Evolutionary conservation across 257 asterid genomes (phyloP).

Genomic region (Echium plantagineum): DNA sequence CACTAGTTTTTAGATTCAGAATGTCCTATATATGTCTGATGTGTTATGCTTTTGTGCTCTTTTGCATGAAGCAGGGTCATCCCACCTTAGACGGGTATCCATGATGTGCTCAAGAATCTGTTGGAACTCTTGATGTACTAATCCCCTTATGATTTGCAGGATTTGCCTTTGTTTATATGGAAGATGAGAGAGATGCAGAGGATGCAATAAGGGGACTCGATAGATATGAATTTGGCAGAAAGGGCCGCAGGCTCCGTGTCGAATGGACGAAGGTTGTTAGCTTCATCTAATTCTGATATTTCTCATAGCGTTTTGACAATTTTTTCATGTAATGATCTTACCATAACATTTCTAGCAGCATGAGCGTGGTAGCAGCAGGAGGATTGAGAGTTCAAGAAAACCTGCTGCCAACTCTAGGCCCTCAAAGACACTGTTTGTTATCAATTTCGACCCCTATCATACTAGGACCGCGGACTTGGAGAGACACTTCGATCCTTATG

Average conservation of each 20-base stretch:
- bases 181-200: slow-evolving; percentile 79
- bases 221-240: slow-evolving; percentile 65
- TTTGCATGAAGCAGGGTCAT: slow-evolving; percentile 13
- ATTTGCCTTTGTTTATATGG: slow-evolving; percentile 74
- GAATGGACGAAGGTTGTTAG: slow-evolving; percentile 78
- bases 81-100: slow-evolving; percentile 5
- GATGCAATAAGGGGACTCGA: slow-evolving; percentile 79
- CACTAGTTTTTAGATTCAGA: slow-evolving; percentile 30
- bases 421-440: slow-evolving; percentile 69
- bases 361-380: slow-evolving; percentile 45
- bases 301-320: too few relatives aligned
- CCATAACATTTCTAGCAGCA: slow-evolving; percentile 31
- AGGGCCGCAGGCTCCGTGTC: slow-evolving; percentile 75
- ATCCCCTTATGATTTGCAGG: slow-evolving; percentile 11
- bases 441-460: slow-evolving; percentile 63
- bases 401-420: slow-evolving; percentile 41
- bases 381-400: slow-evolving; percentile 39
- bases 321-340: not conserved
- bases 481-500: slow-evolving; percentile 68
- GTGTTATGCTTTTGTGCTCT: slow-evolving; percentile 20
- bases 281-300: not conserved
- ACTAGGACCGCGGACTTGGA: slow-evolving; percentile 69
- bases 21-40: slow-evolving; percentile 25
- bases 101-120: slow-evolving; percentile 3
- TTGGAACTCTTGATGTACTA: not conserved